A percentile compares a stretch with the other conserved stretches of the same genome.
Evolutionary conservation across 1,284 basidiomycete genomes (phyloP).

Genomic region (Trichosporon sp.): DNA sequence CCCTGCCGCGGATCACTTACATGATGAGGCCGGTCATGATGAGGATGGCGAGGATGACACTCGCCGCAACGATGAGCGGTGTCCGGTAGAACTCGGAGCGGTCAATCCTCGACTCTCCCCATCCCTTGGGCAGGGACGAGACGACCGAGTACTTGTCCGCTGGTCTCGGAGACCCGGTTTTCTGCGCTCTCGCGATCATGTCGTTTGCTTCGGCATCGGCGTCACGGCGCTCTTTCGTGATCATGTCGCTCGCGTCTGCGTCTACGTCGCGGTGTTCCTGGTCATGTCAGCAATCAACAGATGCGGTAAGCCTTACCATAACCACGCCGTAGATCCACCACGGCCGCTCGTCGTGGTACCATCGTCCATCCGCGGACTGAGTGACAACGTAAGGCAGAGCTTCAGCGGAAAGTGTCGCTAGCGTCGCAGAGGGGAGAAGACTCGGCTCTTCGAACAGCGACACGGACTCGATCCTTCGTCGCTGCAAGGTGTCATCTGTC

Average conservation of each 20-base stretch:
- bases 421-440: background rate
- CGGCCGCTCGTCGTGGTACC: slow-evolving; percentile 28
- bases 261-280: background rate
- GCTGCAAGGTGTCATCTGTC: background rate
- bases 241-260: background rate
- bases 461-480: slow-evolving; percentile 1
- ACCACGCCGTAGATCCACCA: slow-evolving; percentile 36
- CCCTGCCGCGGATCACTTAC: too few relatives aligned
- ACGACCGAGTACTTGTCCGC: background rate
- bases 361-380: slow-evolving; percentile 27
- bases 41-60: slow-evolving; percentile 40
- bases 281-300: background rate
- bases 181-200: background rate
- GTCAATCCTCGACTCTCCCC: slow-evolving; percentile 4
- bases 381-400: slow-evolving; percentile 35
- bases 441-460: slow-evolving; percentile 2
- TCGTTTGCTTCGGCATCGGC: background rate
- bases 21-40: slow-evolving; percentile 42
- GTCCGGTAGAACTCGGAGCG: slow-evolving; percentile 44
- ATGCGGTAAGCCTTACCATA: slow-evolving; percentile 10
- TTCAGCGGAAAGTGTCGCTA: slow-evolving; percentile 23
- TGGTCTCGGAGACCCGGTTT: background rate
- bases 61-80: slow-evolving; percentile 45
- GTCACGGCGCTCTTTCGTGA: background rate
- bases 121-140: slow-evolving; percentile 10